Evolutionary conservation across 2,329 filamentous ascomycete genomes (phyloP).

Genomic region (Nemania bipapillata): DNA sequence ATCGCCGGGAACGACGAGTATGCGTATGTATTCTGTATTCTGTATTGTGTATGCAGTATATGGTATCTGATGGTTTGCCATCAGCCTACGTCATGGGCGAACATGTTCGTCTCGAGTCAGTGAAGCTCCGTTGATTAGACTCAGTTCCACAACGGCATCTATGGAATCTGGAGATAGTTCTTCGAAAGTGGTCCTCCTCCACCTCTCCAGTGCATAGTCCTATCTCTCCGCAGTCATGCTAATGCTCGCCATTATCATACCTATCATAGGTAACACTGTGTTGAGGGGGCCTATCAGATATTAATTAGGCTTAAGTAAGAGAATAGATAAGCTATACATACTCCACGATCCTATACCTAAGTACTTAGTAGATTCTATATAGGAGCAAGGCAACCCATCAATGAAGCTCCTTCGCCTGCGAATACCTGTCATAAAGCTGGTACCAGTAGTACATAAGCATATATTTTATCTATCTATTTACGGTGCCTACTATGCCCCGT

Average conservation of each 20-base stretch:
- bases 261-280: constrained; percentile 6
- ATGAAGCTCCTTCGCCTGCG: constrained; percentile 2
- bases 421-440: neutral
- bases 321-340: constrained; percentile 4
- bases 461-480: neutral
- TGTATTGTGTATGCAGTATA: neutral
- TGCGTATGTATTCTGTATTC: no score
- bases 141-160: constrained; percentile 19
- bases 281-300: neutral
- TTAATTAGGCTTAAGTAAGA: neutral
- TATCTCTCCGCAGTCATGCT: neutral
- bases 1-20: neutral
- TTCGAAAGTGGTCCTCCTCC: constrained; percentile 3
- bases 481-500: neutral
- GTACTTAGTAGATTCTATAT: no score
- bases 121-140: constrained; percentile 7
- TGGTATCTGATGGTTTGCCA: neutral
- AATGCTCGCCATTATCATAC: neutral
- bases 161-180: constrained; percentile 23
- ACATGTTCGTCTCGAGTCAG: constrained; percentile 10
- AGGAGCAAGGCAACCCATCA: neutral
- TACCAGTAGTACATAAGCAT: constrained; percentile 7
- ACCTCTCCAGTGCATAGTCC: neutral
- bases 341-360: no score
- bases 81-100: neutral